Percentiles rank a stretch among this genome's conserved stretches.
phyloP scores from a whole-genome alignment of 164 flowering plant species.

The Vitis riparia region DNA sequence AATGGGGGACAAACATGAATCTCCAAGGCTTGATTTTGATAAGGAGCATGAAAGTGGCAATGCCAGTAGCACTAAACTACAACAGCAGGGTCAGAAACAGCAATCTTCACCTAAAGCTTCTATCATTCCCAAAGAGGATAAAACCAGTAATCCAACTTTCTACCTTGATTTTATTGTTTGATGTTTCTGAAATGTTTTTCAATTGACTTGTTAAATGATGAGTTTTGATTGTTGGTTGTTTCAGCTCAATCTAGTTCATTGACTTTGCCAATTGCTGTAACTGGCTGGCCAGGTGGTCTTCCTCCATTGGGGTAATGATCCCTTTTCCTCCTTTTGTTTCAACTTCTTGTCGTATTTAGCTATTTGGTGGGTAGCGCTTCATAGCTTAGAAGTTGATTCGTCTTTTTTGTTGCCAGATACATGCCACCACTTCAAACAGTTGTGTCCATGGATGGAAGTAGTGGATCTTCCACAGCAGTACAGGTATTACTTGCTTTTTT shows the following conservation, averaged over 20 bases:
- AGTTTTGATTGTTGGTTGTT: background rate
- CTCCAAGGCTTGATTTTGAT: constrained; percentile 13
- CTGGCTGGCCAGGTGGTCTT: constrained; percentile 35
- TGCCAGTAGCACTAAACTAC: background rate
- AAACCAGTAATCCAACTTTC: constrained; percentile 14
- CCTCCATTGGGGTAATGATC: constrained; percentile 32
- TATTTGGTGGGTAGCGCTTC: background rate
- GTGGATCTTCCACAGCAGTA: constrained; percentile 6
- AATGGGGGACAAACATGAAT: background rate
- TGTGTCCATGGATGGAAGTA: constrained; percentile 10
- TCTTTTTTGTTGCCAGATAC: constrained; percentile 13
- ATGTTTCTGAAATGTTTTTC: background rate
- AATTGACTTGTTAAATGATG: background rate
- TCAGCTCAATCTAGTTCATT: constrained; percentile 30
- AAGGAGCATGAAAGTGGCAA: constrained; percentile 11
- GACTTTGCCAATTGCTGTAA: constrained; percentile 20
- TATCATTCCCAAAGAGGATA: constrained; percentile 8
- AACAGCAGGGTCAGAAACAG: constrained; percentile 4
- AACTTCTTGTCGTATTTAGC: background rate
- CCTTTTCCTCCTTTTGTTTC: background rate
- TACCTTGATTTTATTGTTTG: background rate
- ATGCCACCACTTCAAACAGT: constrained; percentile 13
- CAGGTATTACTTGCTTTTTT: constrained; percentile 20
- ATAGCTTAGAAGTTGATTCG: background rate
- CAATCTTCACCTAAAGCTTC: constrained; percentile 1